Percentiles rank a stretch among this genome's conserved stretches.
These are phyloP conservation scores for Tausonia pullulans DNA, from an alignment of 1,284 basidiomycete genomes.

Conservation along the genomic window DNA sequence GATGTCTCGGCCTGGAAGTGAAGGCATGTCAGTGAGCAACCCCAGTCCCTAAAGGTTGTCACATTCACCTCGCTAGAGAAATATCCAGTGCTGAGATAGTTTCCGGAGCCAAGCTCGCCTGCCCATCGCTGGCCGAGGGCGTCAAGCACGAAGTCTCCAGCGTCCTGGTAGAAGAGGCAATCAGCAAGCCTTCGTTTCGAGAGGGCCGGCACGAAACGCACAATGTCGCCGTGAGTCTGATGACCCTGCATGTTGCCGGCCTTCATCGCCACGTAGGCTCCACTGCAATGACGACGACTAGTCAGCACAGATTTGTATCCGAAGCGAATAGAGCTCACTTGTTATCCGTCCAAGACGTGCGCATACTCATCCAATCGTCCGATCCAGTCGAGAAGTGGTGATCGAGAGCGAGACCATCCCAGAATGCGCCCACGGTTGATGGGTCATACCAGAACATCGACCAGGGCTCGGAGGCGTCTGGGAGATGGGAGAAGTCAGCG, in stretches of 20 bases:
- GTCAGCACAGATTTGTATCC: no score
- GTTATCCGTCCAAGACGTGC: conserved; percentile 82
- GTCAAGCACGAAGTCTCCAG: conserved; percentile 89
- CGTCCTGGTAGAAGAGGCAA: conserved; percentile 39
- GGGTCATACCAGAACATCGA: conserved; percentile 96
- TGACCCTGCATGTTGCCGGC: conserved; percentile 63
- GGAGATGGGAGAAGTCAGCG: background rate
- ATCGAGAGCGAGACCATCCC: conserved; percentile 76
- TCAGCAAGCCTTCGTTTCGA: no score
- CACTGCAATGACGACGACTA: conserved; percentile 25
- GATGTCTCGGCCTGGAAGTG: conserved; percentile 42
- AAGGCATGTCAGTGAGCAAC: no score
- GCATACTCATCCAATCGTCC: conserved; percentile 81
- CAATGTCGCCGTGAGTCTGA: conserved; percentile 84
- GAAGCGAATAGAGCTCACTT: conserved; percentile 26
- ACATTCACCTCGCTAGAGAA: conserved; percentile 47
- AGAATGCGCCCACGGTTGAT: conserved; percentile 63
- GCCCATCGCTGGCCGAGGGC: conserved; percentile 91
- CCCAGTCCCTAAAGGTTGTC: no score
- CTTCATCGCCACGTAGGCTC: conserved; percentile 78
- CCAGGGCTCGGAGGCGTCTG: conserved; percentile 79
- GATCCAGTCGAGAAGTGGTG: conserved; percentile 57
- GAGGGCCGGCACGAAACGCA: no score
- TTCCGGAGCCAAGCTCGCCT: conserved; percentile 81
- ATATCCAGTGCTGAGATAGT: conserved; percentile 64